Conservation (phyloP, 768 basidiomycete species). For the Termitomyces sp. region DNA sequence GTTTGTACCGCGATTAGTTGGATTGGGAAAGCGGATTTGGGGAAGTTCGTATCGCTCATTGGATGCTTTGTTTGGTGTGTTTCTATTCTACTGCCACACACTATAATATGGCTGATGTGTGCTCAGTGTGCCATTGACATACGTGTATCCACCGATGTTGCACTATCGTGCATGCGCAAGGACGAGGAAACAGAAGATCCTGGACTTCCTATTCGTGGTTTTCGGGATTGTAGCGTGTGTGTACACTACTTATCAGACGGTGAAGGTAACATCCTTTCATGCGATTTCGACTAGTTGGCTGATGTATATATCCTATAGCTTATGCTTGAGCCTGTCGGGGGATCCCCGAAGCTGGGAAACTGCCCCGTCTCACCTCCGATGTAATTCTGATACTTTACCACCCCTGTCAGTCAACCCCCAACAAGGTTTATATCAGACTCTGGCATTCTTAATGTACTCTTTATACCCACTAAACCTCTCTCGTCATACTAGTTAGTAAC, state of each 20-base stretch:
- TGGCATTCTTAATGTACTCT: too few relatives aligned
- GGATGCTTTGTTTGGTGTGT: too few relatives aligned
- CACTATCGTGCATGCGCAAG: constrained; percentile 73
- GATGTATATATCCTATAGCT: neutral
- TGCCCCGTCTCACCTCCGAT: neutral
- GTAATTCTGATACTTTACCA: neutral
- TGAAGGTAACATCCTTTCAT: constrained; percentile 42
- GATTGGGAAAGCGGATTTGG: constrained; percentile 85
- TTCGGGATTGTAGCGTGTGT: too few relatives aligned
- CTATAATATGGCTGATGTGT: neutral
- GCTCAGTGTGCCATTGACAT: too few relatives aligned
- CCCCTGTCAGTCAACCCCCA: neutral
- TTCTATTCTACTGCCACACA: constrained; percentile 3
- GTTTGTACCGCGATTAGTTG: constrained; percentile 78
- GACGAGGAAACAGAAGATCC: constrained; percentile 59
- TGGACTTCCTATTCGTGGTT: constrained; percentile 74
- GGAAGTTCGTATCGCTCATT: constrained; percentile 98
- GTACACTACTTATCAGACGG: constrained; percentile 80
- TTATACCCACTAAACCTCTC: too few relatives aligned
- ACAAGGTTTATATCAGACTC: neutral
- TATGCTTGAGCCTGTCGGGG: neutral
- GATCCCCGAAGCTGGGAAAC: neutral
- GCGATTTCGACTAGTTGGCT: neutral
- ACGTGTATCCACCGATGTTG: too few relatives aligned
- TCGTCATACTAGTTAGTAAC: too few relatives aligned